Evolutionary conservation across 768 basidiomycete genomes (phyloP).

Genomic region (Auricularia sp.): DNA sequence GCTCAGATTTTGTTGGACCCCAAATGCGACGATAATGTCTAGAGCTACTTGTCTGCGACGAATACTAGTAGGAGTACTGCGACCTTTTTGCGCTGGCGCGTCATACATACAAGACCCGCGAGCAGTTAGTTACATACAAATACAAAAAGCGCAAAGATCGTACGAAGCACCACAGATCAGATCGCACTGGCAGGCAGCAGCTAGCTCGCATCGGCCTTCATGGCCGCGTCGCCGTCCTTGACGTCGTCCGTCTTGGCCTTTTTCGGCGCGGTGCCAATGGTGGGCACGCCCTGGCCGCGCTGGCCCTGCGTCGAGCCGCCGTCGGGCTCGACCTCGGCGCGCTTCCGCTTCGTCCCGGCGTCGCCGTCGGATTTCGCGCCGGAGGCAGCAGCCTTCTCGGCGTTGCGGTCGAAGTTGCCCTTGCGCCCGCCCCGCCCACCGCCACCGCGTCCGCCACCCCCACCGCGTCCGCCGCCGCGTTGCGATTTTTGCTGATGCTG

Average conservation of each 20-base stretch:
- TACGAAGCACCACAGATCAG: background rate
- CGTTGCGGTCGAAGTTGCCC: conserved; percentile 5
- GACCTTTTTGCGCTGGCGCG: no score
- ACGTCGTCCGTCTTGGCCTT: conserved; percentile 31
- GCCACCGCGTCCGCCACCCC: conserved; percentile 23
- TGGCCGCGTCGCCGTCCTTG: background rate
- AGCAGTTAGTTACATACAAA: background rate
- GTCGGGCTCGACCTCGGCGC: conserved; percentile 58
- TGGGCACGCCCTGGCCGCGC: conserved; percentile 51
- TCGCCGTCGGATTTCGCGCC: conserved; percentile 15
- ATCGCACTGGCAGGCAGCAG: background rate
- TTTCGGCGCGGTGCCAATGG: conserved; percentile 25
- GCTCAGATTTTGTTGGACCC: no score
- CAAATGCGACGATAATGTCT: no score
- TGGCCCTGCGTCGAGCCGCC: conserved; percentile 61
- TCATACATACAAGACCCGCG: background rate
- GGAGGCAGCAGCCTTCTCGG: conserved; percentile 10
- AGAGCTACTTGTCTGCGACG: no score
- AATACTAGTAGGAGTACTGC: no score
- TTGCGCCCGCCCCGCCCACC: conserved; percentile 18
- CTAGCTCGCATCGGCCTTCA: background rate
- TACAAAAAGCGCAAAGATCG: background rate
- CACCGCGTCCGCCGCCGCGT: conserved; percentile 28
- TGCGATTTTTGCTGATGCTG: no score
- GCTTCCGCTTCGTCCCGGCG: conserved; percentile 66